Evolutionary conservation across 129 eudicot genomes (phyloP).

Genomic region (Ambrosia artemisiifolia): DNA sequence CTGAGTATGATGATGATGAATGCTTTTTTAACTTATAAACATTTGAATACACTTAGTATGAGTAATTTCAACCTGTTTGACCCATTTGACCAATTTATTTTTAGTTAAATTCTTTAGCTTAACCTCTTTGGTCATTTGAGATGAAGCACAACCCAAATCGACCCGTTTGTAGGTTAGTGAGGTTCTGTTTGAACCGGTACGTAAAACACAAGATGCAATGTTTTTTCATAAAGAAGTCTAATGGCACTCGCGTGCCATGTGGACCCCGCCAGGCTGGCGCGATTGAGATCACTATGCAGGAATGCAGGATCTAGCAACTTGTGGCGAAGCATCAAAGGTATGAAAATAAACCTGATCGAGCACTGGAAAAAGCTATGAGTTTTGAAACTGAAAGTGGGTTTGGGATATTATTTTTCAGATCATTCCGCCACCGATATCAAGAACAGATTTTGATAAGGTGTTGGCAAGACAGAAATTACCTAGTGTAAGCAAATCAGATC

Average conservation of each 20-base stretch:
- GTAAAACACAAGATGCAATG: conserved; percentile 25
- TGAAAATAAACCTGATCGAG: not conserved
- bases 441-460: conserved; percentile 52
- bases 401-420: conserved; percentile 31
- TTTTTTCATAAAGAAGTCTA: too few species aligned
- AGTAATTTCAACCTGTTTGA: too few species aligned
- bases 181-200: too few species aligned
- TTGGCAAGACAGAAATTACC: conserved; percentile 52
- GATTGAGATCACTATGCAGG: conserved; percentile 47
- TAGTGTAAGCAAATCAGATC: conserved; percentile 55
- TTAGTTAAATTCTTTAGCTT: too few species aligned
- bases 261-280: conserved; percentile 66
- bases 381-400: not conserved
- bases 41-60: too few species aligned
- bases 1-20: too few species aligned
- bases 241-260: too few species aligned
- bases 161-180: too few species aligned
- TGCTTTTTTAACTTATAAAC: too few species aligned
- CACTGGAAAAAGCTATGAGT: not conserved
- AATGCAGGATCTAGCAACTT: conserved; percentile 54
- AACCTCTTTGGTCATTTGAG: too few species aligned
- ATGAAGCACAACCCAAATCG: too few species aligned
- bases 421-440: conserved; percentile 51
- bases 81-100: too few species aligned
- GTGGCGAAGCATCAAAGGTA: conserved; percentile 59